Base-by-base conservation (phyloP, 129 eudicot species). In the Flaveria trinervia region DNA sequence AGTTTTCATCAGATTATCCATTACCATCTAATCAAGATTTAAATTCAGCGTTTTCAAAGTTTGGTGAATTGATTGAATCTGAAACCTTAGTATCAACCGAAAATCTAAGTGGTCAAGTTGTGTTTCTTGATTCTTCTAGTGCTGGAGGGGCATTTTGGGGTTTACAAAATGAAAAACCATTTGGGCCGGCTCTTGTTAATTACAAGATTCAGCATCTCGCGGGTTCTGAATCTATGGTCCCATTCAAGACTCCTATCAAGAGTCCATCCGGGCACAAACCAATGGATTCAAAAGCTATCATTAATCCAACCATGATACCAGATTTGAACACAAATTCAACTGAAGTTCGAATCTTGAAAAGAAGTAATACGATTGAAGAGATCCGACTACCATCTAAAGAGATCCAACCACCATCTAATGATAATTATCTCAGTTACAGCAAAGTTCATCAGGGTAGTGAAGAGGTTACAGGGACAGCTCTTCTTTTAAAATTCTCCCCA, bases 61-160 rank as follows among this genome's bases (percentile, higher is more conserved):
- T 72, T 59, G 96, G 96, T 59, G 15, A 71, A 77, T 65, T 90
- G 50, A 80, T 67, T 55, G 92, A 90, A 74, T 85, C 87, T 1
- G 90, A 90, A 78, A 79, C 85, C 6, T 82, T 49, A 64, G 73
- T 83, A 17, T 55, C 65, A 5, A 56, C 28, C 3, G 84, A 85
- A 25, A 70, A 75, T 4, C 65, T 39, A 20, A 76, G 77, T 54
- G 89, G 85, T 36, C 85, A 87, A 80, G 87, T 90, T 68, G 85
- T 80, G 17, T 90, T 87, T 69, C 74, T 65, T 56, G 80, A 71
- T 46, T 65, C 77, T 57, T 74, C 88, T 30, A 80, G 87, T 60
- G 92, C 89, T 10, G 77, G 85, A 16, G 85, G 74, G 76, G 96
- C 92, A 6, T 88, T 76, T 57, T 83, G 87, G 74, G 82, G 90